Conservation (phyloP, 2,329 filamentous ascomycete species). For the Pyrenophora teres region DNA sequence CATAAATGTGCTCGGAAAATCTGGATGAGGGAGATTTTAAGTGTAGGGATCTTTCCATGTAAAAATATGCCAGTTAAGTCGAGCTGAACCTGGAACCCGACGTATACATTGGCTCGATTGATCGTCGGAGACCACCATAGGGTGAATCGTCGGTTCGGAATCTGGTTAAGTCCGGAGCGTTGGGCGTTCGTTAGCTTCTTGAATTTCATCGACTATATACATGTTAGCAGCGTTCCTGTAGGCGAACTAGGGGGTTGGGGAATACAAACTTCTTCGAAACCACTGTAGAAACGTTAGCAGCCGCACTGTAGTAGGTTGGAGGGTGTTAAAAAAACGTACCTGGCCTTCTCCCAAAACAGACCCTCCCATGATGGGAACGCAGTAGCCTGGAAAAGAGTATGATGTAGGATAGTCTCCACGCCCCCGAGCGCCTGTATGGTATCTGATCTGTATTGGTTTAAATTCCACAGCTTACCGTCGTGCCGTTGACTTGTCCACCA, state of each 20-base stretch:
- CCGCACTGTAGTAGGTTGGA: no score
- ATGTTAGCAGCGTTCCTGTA: no score
- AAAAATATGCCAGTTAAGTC: conserved; percentile 98
- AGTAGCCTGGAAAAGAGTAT: conserved; percentile 95
- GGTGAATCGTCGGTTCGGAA: conserved; percentile 97
- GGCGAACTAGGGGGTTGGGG: no score
- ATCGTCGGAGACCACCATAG: conserved; percentile 94
- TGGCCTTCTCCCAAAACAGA: conserved; percentile 76
- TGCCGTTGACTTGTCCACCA: conserved; percentile 99
- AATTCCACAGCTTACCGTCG: conserved; percentile 95
- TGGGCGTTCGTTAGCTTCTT: conserved; percentile 99
- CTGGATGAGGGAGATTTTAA: conserved; percentile 98
- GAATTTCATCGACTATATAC: conserved; percentile 77
- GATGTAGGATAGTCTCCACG: conserved; percentile 97
- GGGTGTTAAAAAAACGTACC: no score
- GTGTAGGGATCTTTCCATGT: conserved; percentile 96
- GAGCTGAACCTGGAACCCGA: conserved; percentile 98
- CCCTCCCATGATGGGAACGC: conserved; percentile 98
- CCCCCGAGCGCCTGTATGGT: conserved; percentile 94
- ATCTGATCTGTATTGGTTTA: conserved; percentile 94
- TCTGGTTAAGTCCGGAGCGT: conserved; percentile 94
- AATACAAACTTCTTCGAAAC: conserved; percentile 40
- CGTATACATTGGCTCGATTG: conserved; percentile 95
- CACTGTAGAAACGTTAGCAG: background rate
- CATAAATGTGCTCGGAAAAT: conserved; percentile 99